These are phyloP conservation scores for Teratosphaeria viscida DNA, from an alignment of 2,329 filamentous ascomycete species.

Conservation along the genomic window DNA sequence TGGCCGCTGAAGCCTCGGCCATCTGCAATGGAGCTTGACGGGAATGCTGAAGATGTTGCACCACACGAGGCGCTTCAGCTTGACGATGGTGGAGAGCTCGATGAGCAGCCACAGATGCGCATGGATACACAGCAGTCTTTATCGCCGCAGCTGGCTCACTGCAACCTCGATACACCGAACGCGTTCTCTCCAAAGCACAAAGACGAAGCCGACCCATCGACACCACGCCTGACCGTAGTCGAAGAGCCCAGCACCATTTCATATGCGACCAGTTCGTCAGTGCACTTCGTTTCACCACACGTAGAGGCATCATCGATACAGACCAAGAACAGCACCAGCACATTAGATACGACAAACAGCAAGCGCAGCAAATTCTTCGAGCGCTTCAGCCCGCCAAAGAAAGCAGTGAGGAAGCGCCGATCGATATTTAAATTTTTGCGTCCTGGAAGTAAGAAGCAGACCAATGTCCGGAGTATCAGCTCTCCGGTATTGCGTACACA, in stretches of 20 bases:
- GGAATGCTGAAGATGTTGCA: neutral
- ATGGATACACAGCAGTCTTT: neutral
- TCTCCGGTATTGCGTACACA: slow-evolving; percentile 11
- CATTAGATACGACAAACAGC: slow-evolving; percentile 4
- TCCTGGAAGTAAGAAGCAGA: slow-evolving; percentile 13
- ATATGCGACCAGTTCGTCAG: neutral
- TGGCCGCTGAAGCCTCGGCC: neutral
- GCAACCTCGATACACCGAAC: neutral
- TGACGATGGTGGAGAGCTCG: neutral
- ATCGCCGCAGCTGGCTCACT: neutral
- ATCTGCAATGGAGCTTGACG: neutral
- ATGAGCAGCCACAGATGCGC: neutral
- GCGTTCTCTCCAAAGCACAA: neutral
- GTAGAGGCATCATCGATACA: slow-evolving; percentile 1
- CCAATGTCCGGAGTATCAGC: slow-evolving; percentile 15
- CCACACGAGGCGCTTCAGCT: neutral
- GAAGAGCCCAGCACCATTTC: neutral
- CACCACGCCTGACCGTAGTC: neutral
- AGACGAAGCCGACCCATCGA: neutral
- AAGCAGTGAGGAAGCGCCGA: slow-evolving; percentile 16
- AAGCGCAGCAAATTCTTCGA: slow-evolving; percentile 13
- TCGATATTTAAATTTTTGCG: slow-evolving; percentile 21
- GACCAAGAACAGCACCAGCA: slow-evolving; percentile 15
- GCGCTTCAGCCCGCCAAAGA: slow-evolving; percentile 14
- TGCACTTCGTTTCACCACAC: neutral